Base-by-base conservation (phyloP, 495 filamentous ascomycete species). In the Penicillium manginii region DNA sequence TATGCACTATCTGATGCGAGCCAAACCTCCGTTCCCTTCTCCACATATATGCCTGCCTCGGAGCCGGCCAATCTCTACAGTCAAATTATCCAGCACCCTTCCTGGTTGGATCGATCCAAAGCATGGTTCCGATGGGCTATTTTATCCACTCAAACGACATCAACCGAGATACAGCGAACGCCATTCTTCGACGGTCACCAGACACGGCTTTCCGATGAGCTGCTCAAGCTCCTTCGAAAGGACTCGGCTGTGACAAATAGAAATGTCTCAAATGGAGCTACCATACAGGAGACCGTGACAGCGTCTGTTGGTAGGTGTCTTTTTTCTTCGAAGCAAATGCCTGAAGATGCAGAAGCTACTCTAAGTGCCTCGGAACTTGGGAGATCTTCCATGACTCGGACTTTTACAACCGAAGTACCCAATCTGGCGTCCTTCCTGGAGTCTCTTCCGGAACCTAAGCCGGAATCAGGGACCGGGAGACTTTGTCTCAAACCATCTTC, bases 61-160 rank as follows among this genome's bases (percentile, higher is more conserved):
- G 61, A 75, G 21, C 45, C 50, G 4, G 63, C 67, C 3, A 62
- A 54, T 23, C 26, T 64, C 7, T 67, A 72, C 22, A 50, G 50
- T 37, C 58, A 72, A 33, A 59, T 58, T 23, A 54, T 47, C 64
- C 10, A 69, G 62, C 17, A 18, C 43, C 32, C 64, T 56, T 60
- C 70, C 7, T 78, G 72, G 70, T 63, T 69, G 50, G 68, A 78
- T 46, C 60, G 61, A n/a, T 58, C 67, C 48, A 73, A 71, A 39
- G 31, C 58, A 32, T 80, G 77, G 77, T 73, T 76, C 55, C 67
- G 77, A 45, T 80, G 76, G 77, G 66, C 65, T 26, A 65, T 72
- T 60, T 65, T 72, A 9, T 60, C 70, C 4, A 50, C 59, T 17
- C 63, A 70, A 40, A 29, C 60, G 6, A 35, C 51, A 2, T 55